Base-by-base conservation (phyloP, 1,139 yeast genomes). In the Pichia kudriavzevii region DNA sequence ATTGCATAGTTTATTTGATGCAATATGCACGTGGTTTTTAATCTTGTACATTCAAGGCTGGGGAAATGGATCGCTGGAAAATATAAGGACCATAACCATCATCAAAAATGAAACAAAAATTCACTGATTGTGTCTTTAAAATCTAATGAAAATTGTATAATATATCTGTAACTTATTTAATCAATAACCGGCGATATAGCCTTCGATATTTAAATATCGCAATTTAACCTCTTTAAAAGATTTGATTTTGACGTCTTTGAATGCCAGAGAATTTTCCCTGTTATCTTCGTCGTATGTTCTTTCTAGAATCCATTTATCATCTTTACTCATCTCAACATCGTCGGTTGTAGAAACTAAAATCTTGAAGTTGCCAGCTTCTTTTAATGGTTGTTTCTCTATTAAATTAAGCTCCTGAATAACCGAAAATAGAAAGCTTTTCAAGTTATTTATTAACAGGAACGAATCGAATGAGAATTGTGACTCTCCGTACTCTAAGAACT, bases 1-100 rank as follows among this genome's bases (percentile, higher is more conserved):
- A 78, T 56, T 80, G 31, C 85, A 79, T 46, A 80, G 79, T 52
- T 56, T 79, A 34, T 67, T 79, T 39, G 79, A 80, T 49, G 55
- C 75, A 18, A 53, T 74, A 35, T 67, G 58, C 41, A 52, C 49
- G 22, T 54, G 59, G 56, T 42, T 52, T 13, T 31, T 50, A 19
- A 27, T 40, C 7, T 32, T 51, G 26, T 31, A 47, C 7, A 28
- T 44, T 16, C 52, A 50, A 21, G 53, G 50, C 20, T 45, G 43
- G 36, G 48, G 53, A 43, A 39, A 34, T 26, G 46, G 46, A 3
- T 32, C 28, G n/a, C 27, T 42, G 13, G 44, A 41, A 12, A 48
- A 36, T 28, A 32, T 42, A 2, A 28, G 40, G 21, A 21, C 27
- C 12, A 36, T 26, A 13, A 17, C 40, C 23, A 39, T 39, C n/a